phyloP scores from a whole-genome alignment of 1,284 basidiomycete genomes.

The Cutaneotrichosporon arboriforme region DNA sequence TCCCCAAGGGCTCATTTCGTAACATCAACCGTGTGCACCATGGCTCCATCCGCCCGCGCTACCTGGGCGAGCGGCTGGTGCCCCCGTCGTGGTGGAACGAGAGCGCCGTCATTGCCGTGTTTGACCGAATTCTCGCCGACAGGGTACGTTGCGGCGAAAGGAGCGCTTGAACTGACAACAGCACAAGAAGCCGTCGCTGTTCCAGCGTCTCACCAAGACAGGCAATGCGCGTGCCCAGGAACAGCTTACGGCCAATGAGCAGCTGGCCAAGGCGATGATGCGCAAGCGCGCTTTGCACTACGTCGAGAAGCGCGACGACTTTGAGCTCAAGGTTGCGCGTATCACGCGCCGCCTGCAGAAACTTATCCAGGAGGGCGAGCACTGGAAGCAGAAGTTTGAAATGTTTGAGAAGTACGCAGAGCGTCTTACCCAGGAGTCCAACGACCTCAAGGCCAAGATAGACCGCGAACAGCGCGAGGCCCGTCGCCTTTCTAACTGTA shows the following conservation, averaged over 20 bases:
- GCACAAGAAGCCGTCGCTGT: conserved; percentile 80
- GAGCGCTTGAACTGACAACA: conserved; percentile 39
- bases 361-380: conserved; percentile 50
- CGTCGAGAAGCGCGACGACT: conserved; percentile 83
- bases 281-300: conserved; percentile 61
- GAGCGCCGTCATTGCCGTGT: conserved; percentile 77
- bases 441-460: conserved; percentile 48
- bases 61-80: conserved; percentile 57
- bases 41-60: conserved; percentile 24
- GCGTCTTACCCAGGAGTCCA: conserved; percentile 47
- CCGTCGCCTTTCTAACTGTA: conserved; percentile 39
- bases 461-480: conserved; percentile 49
- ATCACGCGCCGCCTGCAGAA: conserved; percentile 47
- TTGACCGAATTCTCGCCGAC: conserved; percentile 79
- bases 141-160: conserved; percentile 55
- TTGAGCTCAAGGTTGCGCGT: conserved; percentile 65
- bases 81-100: conserved; percentile 91
- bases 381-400: conserved; percentile 50
- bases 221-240: conserved; percentile 66
- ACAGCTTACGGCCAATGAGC: conserved; percentile 68
- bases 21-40: conserved; percentile 43
- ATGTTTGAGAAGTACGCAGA: conserved; percentile 51
- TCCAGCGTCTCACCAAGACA: conserved; percentile 70
- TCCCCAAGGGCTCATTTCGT: conserved; percentile 67
- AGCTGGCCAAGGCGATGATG: conserved; percentile 75